Evolutionary conservation across 352 stramenopile species (phyloP).

Genomic region (Plasmopara muralis): DNA sequence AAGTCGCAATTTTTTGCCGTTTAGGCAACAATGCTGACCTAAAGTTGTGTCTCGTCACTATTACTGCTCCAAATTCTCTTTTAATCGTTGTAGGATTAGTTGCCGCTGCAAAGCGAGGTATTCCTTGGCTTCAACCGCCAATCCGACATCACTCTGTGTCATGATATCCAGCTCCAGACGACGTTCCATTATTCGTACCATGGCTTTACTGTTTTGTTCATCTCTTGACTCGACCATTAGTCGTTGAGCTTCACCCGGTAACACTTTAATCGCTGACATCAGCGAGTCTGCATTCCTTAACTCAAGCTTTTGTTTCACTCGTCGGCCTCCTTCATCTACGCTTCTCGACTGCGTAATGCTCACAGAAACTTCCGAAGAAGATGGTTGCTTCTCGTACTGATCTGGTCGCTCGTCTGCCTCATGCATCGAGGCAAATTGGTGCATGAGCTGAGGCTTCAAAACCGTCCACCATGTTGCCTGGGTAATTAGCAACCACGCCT

Average conservation of each 20-base stretch:
- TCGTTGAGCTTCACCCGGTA: neutral
- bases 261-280: neutral
- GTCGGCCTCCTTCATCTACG: constrained; percentile 3
- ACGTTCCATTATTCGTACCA: constrained; percentile 5
- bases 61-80: constrained; percentile 2
- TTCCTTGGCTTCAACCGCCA: constrained; percentile 9
- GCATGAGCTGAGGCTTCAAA: constrained; percentile 6
- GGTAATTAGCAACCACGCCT: constrained; percentile 4
- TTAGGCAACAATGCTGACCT: neutral
- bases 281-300: neutral
- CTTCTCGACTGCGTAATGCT: constrained; percentile 1
- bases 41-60: no score
- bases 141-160: constrained; percentile 12
- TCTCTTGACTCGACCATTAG: neutral
- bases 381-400: neutral
- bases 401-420: constrained; percentile 1
- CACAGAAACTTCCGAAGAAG: neutral
- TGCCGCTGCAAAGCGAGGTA: constrained; percentile 11
- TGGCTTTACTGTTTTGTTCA: neutral
- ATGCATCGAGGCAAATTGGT: constrained; percentile 9
- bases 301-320: constrained; percentile 3
- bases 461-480: constrained; percentile 7
- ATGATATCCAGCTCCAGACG: constrained; percentile 13
- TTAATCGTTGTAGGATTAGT: constrained; percentile 8
- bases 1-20: neutral